phyloP scores from a whole-genome alignment of 345 rosid species.

The Populus deltoides region DNA sequence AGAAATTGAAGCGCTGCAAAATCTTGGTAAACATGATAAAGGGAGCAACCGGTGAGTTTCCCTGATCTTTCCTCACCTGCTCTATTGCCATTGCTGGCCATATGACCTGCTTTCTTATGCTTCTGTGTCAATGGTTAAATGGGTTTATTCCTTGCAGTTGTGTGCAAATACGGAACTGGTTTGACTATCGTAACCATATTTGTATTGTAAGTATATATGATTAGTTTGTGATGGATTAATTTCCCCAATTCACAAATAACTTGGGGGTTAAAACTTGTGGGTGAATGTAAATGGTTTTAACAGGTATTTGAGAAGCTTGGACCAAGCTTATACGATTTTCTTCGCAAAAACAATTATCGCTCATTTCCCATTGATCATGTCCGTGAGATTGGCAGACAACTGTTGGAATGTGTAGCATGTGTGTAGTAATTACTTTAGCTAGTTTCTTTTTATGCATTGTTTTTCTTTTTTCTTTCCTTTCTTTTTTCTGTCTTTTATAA shows the following conservation, averaged over 20 bases:
- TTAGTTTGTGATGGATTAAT: conserved; percentile 55
- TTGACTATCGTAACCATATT: conserved; percentile 99
- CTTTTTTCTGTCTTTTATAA: conserved; percentile 8
- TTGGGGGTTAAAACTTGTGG: conserved; percentile 77
- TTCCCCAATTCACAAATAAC: conserved; percentile 57
- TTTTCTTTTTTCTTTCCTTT: conserved; percentile 4
- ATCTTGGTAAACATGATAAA: conserved; percentile 78
- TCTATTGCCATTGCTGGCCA: conserved; percentile 14
- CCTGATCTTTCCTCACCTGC: not conserved
- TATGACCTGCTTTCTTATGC: conserved; percentile 12
- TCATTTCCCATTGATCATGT: conserved; percentile 98
- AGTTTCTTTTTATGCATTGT: conserved; percentile 31
- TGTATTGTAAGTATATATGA: conserved; percentile 94
- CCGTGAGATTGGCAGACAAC: conserved; percentile 99
- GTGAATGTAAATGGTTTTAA: conserved; percentile 80
- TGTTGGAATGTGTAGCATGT: conserved; percentile 99
- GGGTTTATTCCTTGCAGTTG: conserved; percentile 98
- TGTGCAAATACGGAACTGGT: conserved; percentile 99
- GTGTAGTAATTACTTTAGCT: conserved; percentile 79
- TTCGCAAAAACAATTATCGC: conserved; percentile 97
- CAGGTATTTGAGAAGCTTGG: conserved; percentile 99
- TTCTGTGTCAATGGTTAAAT: conserved; percentile 53
- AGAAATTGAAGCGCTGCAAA: conserved; percentile 79
- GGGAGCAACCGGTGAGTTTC: conserved; percentile 77
- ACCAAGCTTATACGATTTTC: conserved; percentile 99